phyloP scores from a whole-genome alignment of 352 stramenopile species.

The Globisporangium mamillatum region DNA sequence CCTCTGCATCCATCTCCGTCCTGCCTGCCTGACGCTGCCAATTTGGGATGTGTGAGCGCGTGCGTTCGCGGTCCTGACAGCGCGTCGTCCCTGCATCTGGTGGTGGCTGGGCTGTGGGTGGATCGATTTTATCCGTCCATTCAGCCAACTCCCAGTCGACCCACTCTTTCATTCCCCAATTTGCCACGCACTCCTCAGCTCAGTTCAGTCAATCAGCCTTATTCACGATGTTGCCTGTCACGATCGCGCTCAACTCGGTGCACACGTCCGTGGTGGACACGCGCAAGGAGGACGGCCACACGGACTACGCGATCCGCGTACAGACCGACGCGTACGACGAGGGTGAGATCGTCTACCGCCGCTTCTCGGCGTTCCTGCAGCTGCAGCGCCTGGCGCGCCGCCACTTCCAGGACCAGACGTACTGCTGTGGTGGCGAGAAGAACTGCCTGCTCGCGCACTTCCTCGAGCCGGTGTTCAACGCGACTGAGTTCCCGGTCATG shows the following conservation, averaged over 20 bases:
- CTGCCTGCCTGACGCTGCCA: no score
- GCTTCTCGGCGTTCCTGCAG: slow-evolving; percentile 85
- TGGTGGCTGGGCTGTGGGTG: background rate
- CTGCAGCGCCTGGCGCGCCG: slow-evolving; percentile 69
- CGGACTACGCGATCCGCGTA: slow-evolving; percentile 83
- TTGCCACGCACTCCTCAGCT: slow-evolving; percentile 6
- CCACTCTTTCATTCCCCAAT: slow-evolving; percentile 13
- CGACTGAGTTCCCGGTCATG: slow-evolving; percentile 75
- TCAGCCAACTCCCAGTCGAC: background rate
- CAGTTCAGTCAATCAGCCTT: background rate
- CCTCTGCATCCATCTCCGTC: slow-evolving; percentile 9
- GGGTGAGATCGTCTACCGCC: slow-evolving; percentile 71
- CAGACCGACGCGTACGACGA: slow-evolving; percentile 57
- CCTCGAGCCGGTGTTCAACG: slow-evolving; percentile 60
- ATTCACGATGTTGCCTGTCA: slow-evolving; percentile 31
- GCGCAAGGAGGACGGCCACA: slow-evolving; percentile 72
- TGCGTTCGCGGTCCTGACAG: background rate
- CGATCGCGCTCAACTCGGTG: slow-evolving; percentile 49
- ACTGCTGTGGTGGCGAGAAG: slow-evolving; percentile 66
- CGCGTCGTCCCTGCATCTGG: background rate
- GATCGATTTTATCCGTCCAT: background rate
- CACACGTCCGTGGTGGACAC: slow-evolving; percentile 68
- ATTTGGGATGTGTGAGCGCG: slow-evolving; percentile 2
- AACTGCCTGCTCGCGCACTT: slow-evolving; percentile 68
- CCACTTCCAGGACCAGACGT: slow-evolving; percentile 60